Base-by-base conservation (phyloP, 2,329 filamentous ascomycete genomes). In the Verticillium longisporum region DNA sequence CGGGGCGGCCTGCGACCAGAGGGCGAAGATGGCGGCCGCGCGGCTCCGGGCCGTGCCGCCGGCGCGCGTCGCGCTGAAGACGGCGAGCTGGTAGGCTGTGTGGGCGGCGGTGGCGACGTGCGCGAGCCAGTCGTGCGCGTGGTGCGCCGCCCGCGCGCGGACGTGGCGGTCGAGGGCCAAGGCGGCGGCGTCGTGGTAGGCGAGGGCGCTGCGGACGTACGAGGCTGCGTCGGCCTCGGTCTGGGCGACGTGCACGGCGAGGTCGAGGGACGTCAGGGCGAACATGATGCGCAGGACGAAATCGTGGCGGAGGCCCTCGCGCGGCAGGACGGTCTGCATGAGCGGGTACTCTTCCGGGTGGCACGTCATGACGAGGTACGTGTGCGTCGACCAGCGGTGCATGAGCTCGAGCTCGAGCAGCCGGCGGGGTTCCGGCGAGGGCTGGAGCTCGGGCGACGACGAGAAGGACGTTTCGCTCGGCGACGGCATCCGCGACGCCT, bases 341-440 rank as follows among this genome's bases (percentile, higher is more conserved):
- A 75, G 73, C 6, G 70, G 63, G 15, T 64, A 60, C 55, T 76
- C 74, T 15, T 74, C 70, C 0, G 74, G 72, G 6, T 80, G 72
- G 41, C 74, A 76, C 26, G 66, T 71, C 38, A 77, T 66, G 45
- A 69, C 70, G 18, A 71, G 71, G 64, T 75, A 82, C 0, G 79
- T 82, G 18, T 72, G 73, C 0, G 76, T 80, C 1, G 78, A 75
- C 73, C 78, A 83, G 33, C 77, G 77, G 63, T 83, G 79, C 77
- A 83, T 81, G 55, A 83, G 67, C 62, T 82, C 80, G 9, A 83
- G 71, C 61, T 81, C 80, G 31, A 77, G 67, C 15, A 72, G 64
- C 33, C 71, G 67, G 0, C 66, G 67, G 9, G 63, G 62, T 56
- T 65, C 65, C 37, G 45, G 1, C 13, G 60, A n/a, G 45, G 18